Base-by-base conservation (phyloP, 164 flowering plant genomes). In the Kingdonia uniflora region DNA sequence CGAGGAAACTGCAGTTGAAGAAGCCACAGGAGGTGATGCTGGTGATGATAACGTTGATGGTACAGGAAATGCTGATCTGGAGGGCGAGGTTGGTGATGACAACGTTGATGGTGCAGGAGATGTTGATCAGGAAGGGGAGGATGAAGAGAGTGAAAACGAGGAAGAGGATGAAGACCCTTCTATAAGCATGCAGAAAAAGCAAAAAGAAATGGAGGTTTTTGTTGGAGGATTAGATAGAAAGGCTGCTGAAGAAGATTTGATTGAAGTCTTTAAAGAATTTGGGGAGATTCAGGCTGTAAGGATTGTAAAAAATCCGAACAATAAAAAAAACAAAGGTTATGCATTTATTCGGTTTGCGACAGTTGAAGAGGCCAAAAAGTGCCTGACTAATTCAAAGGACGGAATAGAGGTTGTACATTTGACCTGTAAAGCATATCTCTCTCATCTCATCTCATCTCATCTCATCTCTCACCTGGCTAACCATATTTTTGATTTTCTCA, bases 331-430 rank as follows among this genome's bases (percentile, higher is more conserved):
- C 60, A 75, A 67, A 53, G 76, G 76, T 24, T 75, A 58, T 69
- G 79, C 70, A 44, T 75, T 75, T 58, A 59, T 75, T 40, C 69
- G 70, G 14, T 75, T 58, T 67, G 76, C 70, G 42, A 59, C 74
- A 49, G 52, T 43, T 49, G 79, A 72, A 45, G 74, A 72, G 65
- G 74, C 79, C 29, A 75, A 62, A 49, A 69, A 64, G 54, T 74
- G 56, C 14, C 64, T 72, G 39, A 17, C 54, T 15, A 72, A 69
- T 42, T 62, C 69, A 53, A 69, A 69, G 64, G 78, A 74, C 54
- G 74, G 78, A 44, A 52, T 51, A 54, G 72, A 74, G 72, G 78
- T 70, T 52, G 25, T 40, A 44, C 49, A 42, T 8, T 25, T 21
- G 35, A 29, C 35, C 4, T 3, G 8, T 29, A 29, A 3, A 8